These are phyloP conservation scores for Yarrowia sp. DNA, from an alignment of 805 yeast species.

Conservation along the genomic window DNA sequence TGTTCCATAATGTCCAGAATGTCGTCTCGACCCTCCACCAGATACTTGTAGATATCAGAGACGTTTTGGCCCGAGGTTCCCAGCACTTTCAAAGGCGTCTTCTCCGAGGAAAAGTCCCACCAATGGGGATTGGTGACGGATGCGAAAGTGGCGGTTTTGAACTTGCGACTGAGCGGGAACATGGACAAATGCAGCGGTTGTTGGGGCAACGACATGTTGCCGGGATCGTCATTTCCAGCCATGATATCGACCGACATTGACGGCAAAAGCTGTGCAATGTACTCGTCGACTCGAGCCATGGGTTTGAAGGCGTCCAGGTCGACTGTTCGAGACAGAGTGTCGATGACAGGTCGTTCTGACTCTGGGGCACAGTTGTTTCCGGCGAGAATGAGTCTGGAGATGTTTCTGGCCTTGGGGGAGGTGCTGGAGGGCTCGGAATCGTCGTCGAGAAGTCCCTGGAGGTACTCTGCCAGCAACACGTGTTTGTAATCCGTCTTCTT, in stretches of 20 bases:
- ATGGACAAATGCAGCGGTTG: slow-evolving; percentile 81
- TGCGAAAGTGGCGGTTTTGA: slow-evolving; percentile 43
- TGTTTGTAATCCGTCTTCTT: slow-evolving; percentile 43
- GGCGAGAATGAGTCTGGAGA: not conserved
- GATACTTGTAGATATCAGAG: slow-evolving; percentile 70
- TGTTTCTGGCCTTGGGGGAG: not conserved
- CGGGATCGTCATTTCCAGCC: slow-evolving; percentile 86
- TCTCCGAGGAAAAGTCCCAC: slow-evolving; percentile 51
- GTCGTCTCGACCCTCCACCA: slow-evolving; percentile 41
- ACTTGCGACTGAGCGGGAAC: slow-evolving; percentile 48
- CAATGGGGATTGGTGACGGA: slow-evolving; percentile 71
- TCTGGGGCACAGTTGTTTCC: not conserved
- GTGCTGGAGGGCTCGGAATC: no score
- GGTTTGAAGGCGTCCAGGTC: slow-evolving; percentile 28
- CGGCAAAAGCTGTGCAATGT: slow-evolving; percentile 53
- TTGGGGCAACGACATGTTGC: slow-evolving; percentile 82
- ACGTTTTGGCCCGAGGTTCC: slow-evolving; percentile 86
- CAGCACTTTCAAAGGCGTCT: slow-evolving; percentile 45
- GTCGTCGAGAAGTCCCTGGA: slow-evolving; percentile 64
- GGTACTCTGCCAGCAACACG: slow-evolving; percentile 56
- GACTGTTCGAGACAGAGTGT: not conserved
- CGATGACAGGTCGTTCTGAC: slow-evolving; percentile 7
- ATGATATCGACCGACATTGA: slow-evolving; percentile 68
- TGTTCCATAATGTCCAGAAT: slow-evolving; percentile 58
- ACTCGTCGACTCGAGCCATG: slow-evolving; percentile 47